These are phyloP conservation scores for Niebla homalea DNA, from an alignment of 495 filamentous ascomycete genomes.

Conservation along the genomic window DNA sequence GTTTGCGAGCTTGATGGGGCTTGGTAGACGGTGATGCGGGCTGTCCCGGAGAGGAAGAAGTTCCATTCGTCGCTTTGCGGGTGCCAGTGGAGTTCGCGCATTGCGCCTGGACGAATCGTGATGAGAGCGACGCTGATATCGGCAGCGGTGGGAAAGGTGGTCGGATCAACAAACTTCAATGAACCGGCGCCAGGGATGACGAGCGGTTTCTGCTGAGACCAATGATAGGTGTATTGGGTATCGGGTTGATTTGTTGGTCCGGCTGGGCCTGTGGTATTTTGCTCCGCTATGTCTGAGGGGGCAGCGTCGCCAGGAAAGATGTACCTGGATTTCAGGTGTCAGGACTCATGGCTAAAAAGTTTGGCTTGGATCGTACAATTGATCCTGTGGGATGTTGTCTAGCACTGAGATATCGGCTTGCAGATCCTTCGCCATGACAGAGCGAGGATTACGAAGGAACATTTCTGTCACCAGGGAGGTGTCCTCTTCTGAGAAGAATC, in stretches of 20 bases:
- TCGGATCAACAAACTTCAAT: constrained; percentile 54
- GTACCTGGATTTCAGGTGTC: no score
- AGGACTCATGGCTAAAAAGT: no score
- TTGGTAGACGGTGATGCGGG: constrained; percentile 51
- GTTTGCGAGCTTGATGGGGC: constrained; percentile 46
- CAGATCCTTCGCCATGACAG: constrained; percentile 52
- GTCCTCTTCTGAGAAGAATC: constrained; percentile 53
- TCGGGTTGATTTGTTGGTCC: constrained; percentile 38
- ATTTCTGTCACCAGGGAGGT: constrained; percentile 57
- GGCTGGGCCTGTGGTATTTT: constrained; percentile 47
- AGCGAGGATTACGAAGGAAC: constrained; percentile 44
- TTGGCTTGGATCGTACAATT: constrained; percentile 33
- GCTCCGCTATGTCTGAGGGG: constrained; percentile 43
- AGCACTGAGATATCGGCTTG: constrained; percentile 40
- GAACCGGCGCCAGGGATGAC: constrained; percentile 42
- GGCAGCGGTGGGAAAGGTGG: constrained; percentile 45
- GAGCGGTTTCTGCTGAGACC: constrained; percentile 46
- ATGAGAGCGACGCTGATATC: constrained; percentile 52
- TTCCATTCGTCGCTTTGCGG: constrained; percentile 63
- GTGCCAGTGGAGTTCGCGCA: constrained; percentile 77
- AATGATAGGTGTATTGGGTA: constrained; percentile 51
- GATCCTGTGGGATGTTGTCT: constrained; percentile 40
- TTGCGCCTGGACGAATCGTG: constrained; percentile 52
- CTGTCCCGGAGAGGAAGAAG: constrained; percentile 58
- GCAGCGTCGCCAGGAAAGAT: constrained; percentile 57